Base-by-base conservation (phyloP, 1,139 yeast species). In the Debaryomyces singareniensis region DNA sequence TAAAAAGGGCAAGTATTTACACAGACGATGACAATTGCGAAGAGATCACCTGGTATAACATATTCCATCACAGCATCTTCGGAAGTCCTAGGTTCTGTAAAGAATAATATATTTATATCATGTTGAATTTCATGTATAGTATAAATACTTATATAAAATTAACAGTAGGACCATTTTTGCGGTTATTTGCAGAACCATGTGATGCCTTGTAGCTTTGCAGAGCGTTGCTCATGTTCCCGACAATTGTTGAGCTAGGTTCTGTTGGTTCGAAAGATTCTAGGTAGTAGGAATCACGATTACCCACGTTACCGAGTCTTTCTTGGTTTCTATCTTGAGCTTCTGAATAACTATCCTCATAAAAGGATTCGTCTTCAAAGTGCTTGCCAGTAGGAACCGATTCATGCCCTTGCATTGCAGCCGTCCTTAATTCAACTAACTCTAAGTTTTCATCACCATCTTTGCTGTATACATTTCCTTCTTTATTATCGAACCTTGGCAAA, bases 341-440 rank as follows among this genome's bases (percentile, higher is more conserved):
- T 5, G 30, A 26, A 18, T 20, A 44, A 11, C 44, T 40, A 14
- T 58, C 68, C 25, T 61, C 67, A 34, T 53, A 58, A 6, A 51
- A 48, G 3, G 59, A 55, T 13, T 57, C 67, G 24, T 58, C 63
- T 28, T 59, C 67, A 26, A 31, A n/a, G 46, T 44, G 24, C 50
- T 51, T 15, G 55, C 58, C 20, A n/a, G 7, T 18, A n/a, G n/a
- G n/a, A 7, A 55, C 55, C 37, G 63, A 62, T 36, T 72, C 86
- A 51, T 80, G 86, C 5, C 89, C 86, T 45, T 75, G 83, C 74
- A 86, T 75, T 3, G 93, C 96, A 12, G 93, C 77, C 20, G 83
- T 91, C 32, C 96, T 95, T 38, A 89, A 68, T 3, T 94, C 96
- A 56, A 81, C 78, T 40, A 89, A 69, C 57, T 87, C 96, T 40